Evolutionary conservation across 139 green algal genomes (phyloP).

Genomic region (Medakamo hakoo): DNA sequence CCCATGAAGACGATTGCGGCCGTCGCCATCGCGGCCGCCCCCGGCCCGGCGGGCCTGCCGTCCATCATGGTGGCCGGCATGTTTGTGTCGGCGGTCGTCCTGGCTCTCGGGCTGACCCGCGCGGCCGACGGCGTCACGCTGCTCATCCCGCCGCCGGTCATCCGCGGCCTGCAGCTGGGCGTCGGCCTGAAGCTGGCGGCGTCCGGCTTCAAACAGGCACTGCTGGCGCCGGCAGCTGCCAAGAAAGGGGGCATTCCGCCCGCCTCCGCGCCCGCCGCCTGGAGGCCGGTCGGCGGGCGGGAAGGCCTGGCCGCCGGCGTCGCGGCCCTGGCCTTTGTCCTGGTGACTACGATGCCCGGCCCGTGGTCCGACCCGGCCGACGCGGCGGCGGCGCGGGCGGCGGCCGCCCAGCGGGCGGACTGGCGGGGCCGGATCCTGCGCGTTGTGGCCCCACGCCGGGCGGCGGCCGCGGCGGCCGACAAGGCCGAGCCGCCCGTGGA

Average conservation of each 20-base stretch:
- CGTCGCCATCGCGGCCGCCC: slow-evolving; percentile 36
- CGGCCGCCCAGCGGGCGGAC: neutral
- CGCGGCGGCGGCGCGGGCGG: slow-evolving; percentile 1
- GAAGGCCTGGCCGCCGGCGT: too few relatives aligned
- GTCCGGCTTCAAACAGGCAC: slow-evolving; percentile 24
- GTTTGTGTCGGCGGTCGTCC: slow-evolving; percentile 32
- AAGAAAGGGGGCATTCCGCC: neutral
- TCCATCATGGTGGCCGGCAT: slow-evolving; percentile 45
- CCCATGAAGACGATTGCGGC: slow-evolving; percentile 77
- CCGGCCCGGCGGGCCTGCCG: slow-evolving; percentile 16
- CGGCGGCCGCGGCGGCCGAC: too few relatives aligned
- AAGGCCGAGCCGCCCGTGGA: neutral
- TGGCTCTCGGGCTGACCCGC: slow-evolving; percentile 35
- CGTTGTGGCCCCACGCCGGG: too few relatives aligned
- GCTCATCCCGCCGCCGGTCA: slow-evolving; percentile 14
- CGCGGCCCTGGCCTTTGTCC: neutral
- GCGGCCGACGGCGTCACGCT: slow-evolving; percentile 30
- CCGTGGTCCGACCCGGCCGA: neutral
- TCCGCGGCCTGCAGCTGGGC: slow-evolving; percentile 45
- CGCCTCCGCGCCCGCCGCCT: neutral
- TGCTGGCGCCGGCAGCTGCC: neutral
- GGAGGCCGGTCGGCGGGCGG: too few relatives aligned
- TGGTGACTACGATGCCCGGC: neutral
- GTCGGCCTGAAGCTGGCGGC: slow-evolving; percentile 49
- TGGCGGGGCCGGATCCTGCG: neutral